Base-by-base conservation (phyloP, 441 rosid genomes). In the Biscutella laevigata region DNA sequence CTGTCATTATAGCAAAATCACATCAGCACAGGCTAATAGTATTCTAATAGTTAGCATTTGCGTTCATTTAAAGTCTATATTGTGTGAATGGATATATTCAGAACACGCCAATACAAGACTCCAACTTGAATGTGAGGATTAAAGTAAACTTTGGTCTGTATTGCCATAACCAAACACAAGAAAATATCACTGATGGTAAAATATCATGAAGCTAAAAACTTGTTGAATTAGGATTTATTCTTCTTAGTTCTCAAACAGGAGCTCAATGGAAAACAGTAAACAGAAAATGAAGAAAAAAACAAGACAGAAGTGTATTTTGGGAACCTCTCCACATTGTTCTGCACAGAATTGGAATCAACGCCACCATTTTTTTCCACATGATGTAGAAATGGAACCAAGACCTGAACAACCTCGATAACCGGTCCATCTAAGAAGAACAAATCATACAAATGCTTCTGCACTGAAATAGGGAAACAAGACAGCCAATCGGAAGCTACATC, bases 401-500 rank as follows among this genome's bases (percentile, higher is more conserved):
- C 66, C 74, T 84, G 97, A 72, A 82, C 81, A 68, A 84, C 94
- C 76, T 88, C 92, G 0, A 74, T 52, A 24, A 74, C 66, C 61
- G 72, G 72, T 17, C 97, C 96, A 30, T 72, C 65, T 28, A 74
- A 74, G 71, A 92, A 92, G 80, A 88, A 92, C 66, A 64, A 59
- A 72, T 88, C 95, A 56, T 88, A 92, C 22, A 82, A 71, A 61
- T 73, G 82, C 62, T 77, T 79, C 70, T 57, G 76, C 32, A 81
- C 85, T 45, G 96, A 77, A 53, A 78, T 50, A 30, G 99, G 80
- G 74, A 92, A 92, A 73, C 94, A 92, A 53, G 92, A 68, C 2
- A 92, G 78, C 97, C 97, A 88, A 71, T 82, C 74, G 58, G 89
- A 78, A 59, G 96, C 83, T 58, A 88, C 74, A 78, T 92, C 98